These are phyloP conservation scores for Nakazawaea wyomingensis DNA, from an alignment of 805 yeast genomes.

Conservation along the genomic window DNA sequence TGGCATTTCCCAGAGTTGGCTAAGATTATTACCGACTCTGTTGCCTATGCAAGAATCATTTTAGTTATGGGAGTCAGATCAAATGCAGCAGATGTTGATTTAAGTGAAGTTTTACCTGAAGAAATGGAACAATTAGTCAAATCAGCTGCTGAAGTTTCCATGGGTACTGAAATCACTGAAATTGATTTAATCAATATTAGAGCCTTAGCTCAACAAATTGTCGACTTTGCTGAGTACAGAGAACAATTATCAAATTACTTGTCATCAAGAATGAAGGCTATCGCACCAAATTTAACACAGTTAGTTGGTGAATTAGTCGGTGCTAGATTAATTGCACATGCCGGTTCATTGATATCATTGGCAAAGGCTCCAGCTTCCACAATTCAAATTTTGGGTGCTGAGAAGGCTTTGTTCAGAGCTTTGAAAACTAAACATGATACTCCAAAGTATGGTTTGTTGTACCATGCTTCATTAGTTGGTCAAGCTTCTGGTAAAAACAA, in stretches of 20 bases:
- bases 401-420: conserved; percentile 98
- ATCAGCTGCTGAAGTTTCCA: conserved; percentile 95
- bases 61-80: conserved; percentile 92
- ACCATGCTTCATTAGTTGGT: conserved; percentile 96
- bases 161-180: conserved; percentile 98
- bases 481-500: conserved; percentile 97
- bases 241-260: conserved; percentile 91
- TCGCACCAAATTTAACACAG: conserved; percentile 95
- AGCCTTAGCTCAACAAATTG: conserved; percentile 92
- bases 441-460: conserved; percentile 95
- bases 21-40: conserved; percentile 91
- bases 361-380: conserved; percentile 99
- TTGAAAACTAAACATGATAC: conserved; percentile 98
- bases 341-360: conserved; percentile 89
- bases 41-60: conserved; percentile 92
- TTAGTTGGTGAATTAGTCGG: conserved; percentile 97
- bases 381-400: conserved; percentile 97
- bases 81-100: conserved; percentile 84
- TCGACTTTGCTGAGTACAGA: conserved; percentile 93
- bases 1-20: conserved; percentile 99
- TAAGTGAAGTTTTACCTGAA: conserved; percentile 88
- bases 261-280: conserved; percentile 94
- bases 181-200: conserved; percentile 82
- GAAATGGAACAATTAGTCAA: conserved; percentile 89
- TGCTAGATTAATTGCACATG: conserved; percentile 95